These are phyloP conservation scores for Auricularia heimuer DNA, from an alignment of 768 basidiomycete genomes.

Conservation along the genomic window DNA sequence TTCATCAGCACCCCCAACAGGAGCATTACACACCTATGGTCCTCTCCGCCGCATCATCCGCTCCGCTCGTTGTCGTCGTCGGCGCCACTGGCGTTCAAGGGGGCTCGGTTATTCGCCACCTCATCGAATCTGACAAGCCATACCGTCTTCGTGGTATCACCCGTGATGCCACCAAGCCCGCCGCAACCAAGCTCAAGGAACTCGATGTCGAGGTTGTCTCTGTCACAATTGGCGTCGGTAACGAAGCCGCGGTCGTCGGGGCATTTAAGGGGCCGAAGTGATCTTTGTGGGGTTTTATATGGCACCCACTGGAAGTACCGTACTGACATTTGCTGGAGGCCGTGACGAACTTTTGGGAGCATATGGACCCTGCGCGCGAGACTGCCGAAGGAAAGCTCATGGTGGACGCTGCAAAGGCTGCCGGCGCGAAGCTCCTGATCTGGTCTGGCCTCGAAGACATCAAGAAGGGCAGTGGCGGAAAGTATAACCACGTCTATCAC, in stretches of 20 bases:
- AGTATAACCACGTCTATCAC: background rate
- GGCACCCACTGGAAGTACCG: background rate
- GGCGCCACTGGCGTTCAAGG: slow-evolving; percentile 31
- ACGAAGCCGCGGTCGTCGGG: background rate
- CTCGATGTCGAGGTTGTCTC: slow-evolving; percentile 17
- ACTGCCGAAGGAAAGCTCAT: slow-evolving; percentile 12
- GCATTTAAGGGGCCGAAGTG: background rate
- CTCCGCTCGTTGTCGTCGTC: slow-evolving; percentile 21
- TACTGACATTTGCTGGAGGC: background rate
- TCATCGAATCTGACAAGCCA: slow-evolving; percentile 24
- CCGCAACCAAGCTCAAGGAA: slow-evolving; percentile 15
- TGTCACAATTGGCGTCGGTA: background rate
- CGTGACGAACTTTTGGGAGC: slow-evolving; percentile 2
- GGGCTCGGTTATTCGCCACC: slow-evolving; percentile 15
- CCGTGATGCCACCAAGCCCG: slow-evolving; percentile 19
- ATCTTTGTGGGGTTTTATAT: background rate
- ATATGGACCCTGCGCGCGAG: slow-evolving; percentile 3
- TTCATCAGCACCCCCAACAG: no score
- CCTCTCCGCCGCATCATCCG: background rate
- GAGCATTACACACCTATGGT: background rate
- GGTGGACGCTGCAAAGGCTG: slow-evolving; percentile 13
- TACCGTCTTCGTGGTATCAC: slow-evolving; percentile 26
- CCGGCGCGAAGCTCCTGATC: slow-evolving; percentile 10
- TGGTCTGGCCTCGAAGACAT: background rate
- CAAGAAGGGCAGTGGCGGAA: background rate